Evolutionary conservation across 305 asterid species (phyloP).

Genomic region (Fraxinus sp.): DNA sequence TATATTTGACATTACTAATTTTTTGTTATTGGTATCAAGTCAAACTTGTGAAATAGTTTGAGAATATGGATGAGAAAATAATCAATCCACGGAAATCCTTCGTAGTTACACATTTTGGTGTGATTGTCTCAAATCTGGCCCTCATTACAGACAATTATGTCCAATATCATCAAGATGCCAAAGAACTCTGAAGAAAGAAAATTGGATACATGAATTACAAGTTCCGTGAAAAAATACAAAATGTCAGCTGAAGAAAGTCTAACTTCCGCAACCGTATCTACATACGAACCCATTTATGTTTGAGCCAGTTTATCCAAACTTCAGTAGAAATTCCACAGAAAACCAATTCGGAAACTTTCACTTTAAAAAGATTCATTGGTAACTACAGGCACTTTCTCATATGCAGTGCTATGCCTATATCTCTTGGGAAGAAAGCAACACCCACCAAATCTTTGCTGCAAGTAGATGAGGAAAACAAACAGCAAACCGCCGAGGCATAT

Average conservation of each 20-base stretch:
- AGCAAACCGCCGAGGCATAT: conserved; percentile 53
- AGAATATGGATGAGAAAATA: not conserved
- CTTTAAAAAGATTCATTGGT: conserved; percentile 29
- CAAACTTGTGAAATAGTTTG: not conserved
- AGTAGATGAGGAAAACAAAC: conserved; percentile 46
- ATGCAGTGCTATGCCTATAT: conserved; percentile 41
- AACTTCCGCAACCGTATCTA: not conserved
- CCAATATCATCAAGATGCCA: not conserved
- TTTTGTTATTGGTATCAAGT: not conserved
- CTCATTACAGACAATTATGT: not conserved
- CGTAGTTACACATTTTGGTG: not conserved
- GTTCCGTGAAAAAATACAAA: not conserved
- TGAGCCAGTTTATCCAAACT: not conserved
- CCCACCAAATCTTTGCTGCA: conserved; percentile 89
- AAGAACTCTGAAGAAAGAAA: not conserved
- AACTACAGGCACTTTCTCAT: conserved; percentile 73
- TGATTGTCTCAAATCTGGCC: not conserved
- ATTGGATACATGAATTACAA: not conserved
- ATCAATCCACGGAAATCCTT: not conserved
- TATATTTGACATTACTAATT: not conserved
- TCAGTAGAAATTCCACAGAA: not conserved
- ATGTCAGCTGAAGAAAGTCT: not conserved
- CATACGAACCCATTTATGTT: not conserved
- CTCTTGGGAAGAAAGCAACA: conserved; percentile 53
- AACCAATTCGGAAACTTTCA: not conserved